phyloP scores from a whole-genome alignment of 331 rosid species.

The Cucumis variabilis region DNA sequence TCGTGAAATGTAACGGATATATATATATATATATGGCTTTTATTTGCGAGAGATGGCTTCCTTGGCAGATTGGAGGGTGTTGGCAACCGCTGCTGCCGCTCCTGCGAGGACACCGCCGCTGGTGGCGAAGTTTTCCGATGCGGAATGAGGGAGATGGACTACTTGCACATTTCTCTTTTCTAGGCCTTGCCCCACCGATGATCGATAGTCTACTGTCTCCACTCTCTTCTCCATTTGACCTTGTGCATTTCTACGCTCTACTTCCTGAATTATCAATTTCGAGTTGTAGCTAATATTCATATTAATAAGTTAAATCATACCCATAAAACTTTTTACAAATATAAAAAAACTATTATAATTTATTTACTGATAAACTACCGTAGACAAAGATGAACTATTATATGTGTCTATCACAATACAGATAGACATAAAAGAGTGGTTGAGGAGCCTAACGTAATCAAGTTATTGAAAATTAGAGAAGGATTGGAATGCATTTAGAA shows the following conservation, averaged over 20 bases:
- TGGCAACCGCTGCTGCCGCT: slow-evolving; percentile 56
- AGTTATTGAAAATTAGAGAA: too few species aligned
- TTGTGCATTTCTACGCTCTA: neutral
- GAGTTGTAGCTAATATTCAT: too few species aligned
- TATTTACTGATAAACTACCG: too few species aligned
- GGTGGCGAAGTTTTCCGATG: slow-evolving; percentile 33
- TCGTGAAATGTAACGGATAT: neutral
- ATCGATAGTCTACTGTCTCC: slow-evolving; percentile 54
- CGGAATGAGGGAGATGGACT: slow-evolving; percentile 50
- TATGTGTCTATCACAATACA: too few species aligned
- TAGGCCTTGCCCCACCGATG: slow-evolving; percentile 57
- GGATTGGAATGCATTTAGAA: too few species aligned
- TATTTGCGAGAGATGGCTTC: slow-evolving; percentile 57
- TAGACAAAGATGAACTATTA: too few species aligned
- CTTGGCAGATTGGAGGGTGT: slow-evolving; percentile 65
- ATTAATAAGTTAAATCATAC: too few species aligned
- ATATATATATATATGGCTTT: too few species aligned
- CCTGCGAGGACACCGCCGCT: slow-evolving; percentile 61
- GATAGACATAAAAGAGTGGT: too few species aligned
- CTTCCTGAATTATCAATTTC: neutral
- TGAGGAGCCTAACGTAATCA: too few species aligned
- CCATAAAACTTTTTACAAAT: too few species aligned
- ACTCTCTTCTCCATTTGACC: slow-evolving; percentile 49
- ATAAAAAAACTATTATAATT: too few species aligned
- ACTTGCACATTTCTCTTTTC: slow-evolving; percentile 58